Percentiles rank a stretch among this genome's conserved stretches.
Evolutionary conservation across 2,329 filamentous ascomycete genomes (phyloP).

Genomic region (Xylariaceae sp.): DNA sequence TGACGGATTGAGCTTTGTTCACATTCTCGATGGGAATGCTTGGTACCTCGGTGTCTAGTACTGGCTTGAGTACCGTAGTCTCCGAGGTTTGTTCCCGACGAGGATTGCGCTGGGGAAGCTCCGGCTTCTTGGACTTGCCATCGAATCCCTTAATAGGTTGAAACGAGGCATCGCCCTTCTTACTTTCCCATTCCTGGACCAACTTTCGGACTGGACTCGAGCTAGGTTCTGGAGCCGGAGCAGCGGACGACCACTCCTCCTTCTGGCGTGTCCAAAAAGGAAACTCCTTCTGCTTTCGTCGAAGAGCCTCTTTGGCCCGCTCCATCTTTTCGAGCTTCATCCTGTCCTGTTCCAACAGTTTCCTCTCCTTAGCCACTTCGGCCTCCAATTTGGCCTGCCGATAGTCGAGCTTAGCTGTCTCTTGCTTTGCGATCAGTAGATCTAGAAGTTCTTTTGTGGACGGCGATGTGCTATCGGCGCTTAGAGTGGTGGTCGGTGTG

Average conservation of each 20-base stretch:
- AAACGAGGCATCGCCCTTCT: conserved; percentile 2
- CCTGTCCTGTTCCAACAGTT: conserved; percentile 34
- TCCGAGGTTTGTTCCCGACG: conserved; percentile 23
- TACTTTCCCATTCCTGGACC: conserved; percentile 27
- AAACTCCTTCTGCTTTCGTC: conserved; percentile 26
- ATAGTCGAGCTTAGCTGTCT: conserved; percentile 34
- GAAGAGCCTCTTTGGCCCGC: conserved; percentile 36
- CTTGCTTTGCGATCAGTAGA: conserved; percentile 32
- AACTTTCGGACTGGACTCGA: conserved; percentile 45
- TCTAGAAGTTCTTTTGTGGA: conserved; percentile 32
- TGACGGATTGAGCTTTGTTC: conserved; percentile 6
- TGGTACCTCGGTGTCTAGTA: conserved; percentile 9
- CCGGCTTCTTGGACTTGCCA: conserved; percentile 14
- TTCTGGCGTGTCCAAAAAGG: conserved; percentile 43
- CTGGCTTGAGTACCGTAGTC: conserved; percentile 27
- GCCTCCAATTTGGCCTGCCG: conserved; percentile 32
- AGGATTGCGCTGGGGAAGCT: conserved; percentile 6
- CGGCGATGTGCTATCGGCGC: conserved; percentile 36
- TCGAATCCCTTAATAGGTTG: not conserved
- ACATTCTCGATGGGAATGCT: not conserved
- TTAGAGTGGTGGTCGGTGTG: conserved; percentile 42
- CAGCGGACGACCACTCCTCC: conserved; percentile 48
- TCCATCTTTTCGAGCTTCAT: conserved; percentile 43
- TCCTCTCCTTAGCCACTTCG: conserved; percentile 41
- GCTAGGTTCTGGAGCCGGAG: conserved; percentile 36